phyloP scores from a whole-genome alignment of 129 eudicot genomes.

The Lactuca saligna region DNA sequence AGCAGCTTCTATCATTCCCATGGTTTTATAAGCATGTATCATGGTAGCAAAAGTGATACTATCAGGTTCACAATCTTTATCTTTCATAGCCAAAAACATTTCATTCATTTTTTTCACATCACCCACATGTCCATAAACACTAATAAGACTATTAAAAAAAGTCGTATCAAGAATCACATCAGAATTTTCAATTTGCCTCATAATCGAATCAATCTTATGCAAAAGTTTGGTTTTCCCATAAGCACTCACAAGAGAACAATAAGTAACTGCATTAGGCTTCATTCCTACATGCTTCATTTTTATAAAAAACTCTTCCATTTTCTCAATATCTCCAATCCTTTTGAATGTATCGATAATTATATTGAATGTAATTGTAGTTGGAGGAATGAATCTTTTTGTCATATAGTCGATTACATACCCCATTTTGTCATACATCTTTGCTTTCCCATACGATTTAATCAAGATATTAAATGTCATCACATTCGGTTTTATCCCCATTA shows the following conservation, averaged over 20 bases:
- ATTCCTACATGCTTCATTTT: conserved; percentile 86
- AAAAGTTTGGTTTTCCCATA: conserved; percentile 68
- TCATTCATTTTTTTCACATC: conserved; percentile 63
- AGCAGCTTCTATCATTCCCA: conserved; percentile 79
- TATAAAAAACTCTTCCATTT: conserved; percentile 73
- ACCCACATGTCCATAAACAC: conserved; percentile 73
- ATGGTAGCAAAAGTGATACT: conserved; percentile 71
- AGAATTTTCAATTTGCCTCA: conserved; percentile 83
- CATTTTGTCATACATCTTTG: conserved; percentile 69
- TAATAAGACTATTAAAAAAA: conserved; percentile 66
- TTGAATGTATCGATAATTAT: conserved; percentile 61
- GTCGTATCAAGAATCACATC: conserved; percentile 82
- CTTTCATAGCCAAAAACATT: conserved; percentile 65
- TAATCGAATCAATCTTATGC: conserved; percentile 64
- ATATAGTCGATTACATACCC: conserved; percentile 65
- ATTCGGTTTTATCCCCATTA: conserved; percentile 73
- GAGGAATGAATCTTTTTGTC: conserved; percentile 73
- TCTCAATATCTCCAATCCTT: conserved; percentile 51
- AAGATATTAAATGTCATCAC: conserved; percentile 72
- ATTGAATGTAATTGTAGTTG: conserved; percentile 70
- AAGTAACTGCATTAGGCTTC: conserved; percentile 85
- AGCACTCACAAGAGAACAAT: conserved; percentile 75
- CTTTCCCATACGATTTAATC: conserved; percentile 82
- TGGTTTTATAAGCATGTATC: conserved; percentile 60
- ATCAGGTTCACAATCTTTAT: conserved; percentile 63